Percentiles rank a stretch among this genome's conserved stretches.
These are phyloP conservation scores for Funneliformis caledonium DNA, from an alignment of 371 early-diverging fungal species.

Conservation along the genomic window DNA sequence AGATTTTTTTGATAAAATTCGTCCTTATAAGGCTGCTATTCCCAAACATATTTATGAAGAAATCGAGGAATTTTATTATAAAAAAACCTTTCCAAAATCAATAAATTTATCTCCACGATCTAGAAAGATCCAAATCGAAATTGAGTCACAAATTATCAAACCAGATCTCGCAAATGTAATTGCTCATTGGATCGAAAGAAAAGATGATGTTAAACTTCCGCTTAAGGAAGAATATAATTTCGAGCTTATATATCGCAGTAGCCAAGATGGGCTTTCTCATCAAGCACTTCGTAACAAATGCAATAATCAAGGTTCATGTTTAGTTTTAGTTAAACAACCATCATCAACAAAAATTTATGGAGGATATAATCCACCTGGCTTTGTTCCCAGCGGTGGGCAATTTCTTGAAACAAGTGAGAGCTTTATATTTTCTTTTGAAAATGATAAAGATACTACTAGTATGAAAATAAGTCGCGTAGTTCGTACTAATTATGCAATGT, in stretches of 20 bases:
- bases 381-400: not conserved
- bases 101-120: not conserved
- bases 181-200: slow-evolving; percentile 17
- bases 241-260: slow-evolving; percentile 4
- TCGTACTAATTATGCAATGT: no score
- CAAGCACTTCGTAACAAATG: slow-evolving; percentile 23
- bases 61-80: not conserved
- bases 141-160: slow-evolving; percentile 13
- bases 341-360: slow-evolving; percentile 35
- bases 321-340: slow-evolving; percentile 29
- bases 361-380: slow-evolving; percentile 41
- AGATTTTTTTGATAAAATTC: slow-evolving; percentile 28
- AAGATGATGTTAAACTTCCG: not conserved
- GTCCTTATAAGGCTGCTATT: not conserved
- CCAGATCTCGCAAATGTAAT: slow-evolving; percentile 7
- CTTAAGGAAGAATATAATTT: not conserved
- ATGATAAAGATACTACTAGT: not conserved
- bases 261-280: slow-evolving; percentile 29
- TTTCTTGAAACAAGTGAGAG: not conserved
- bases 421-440: slow-evolving; percentile 21
- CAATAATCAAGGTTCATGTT: slow-evolving; percentile 31
- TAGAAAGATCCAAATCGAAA: not conserved
- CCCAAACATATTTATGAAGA: not conserved
- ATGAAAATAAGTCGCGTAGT: not conserved
- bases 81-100: not conserved